Conservation (phyloP, 495 filamentous ascomycete species). For the Lepidopterella palustris region DNA sequence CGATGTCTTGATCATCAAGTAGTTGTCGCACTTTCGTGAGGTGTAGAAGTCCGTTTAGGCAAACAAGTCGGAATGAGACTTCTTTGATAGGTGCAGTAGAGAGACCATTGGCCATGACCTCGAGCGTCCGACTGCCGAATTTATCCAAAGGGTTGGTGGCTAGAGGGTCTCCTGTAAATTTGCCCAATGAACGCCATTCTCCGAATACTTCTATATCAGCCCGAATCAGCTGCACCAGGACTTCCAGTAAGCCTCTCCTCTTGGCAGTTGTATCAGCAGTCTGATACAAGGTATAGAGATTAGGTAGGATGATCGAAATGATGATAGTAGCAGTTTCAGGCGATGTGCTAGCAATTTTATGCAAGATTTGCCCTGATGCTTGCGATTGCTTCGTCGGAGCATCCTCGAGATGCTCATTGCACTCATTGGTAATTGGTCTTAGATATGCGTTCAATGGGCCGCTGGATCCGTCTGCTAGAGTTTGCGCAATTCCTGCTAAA, state of each 20-base stretch:
- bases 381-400: conserved; percentile 73
- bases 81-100: conserved; percentile 58
- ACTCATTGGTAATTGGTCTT: conserved; percentile 59
- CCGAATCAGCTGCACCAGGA: conserved; percentile 51
- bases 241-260: conserved; percentile 60
- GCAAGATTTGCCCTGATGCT: conserved; percentile 58
- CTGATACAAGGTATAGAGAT: conserved; percentile 57
- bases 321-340: conserved; percentile 49
- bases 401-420: conserved; percentile 64
- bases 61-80: conserved; percentile 56
- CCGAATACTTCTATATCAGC: conserved; percentile 54
- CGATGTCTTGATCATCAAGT: conserved; percentile 58
- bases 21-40: conserved; percentile 51
- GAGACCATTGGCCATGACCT: conserved; percentile 54
- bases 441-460: conserved; percentile 55
- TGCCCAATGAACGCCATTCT: conserved; percentile 45
- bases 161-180: conserved; percentile 20
- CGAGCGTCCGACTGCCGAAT: conserved; percentile 57
- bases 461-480: conserved; percentile 50
- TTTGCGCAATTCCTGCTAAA: conserved; percentile 50
- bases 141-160: conserved; percentile 47
- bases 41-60: conserved; percentile 53
- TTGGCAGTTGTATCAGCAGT: conserved; percentile 60
- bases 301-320: conserved; percentile 51
- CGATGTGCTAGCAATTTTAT: conserved; percentile 51